These are phyloP conservation scores for Backusella tuberculispora DNA, from an alignment of 192 early-diverging fungal species.

Conservation along the genomic window DNA sequence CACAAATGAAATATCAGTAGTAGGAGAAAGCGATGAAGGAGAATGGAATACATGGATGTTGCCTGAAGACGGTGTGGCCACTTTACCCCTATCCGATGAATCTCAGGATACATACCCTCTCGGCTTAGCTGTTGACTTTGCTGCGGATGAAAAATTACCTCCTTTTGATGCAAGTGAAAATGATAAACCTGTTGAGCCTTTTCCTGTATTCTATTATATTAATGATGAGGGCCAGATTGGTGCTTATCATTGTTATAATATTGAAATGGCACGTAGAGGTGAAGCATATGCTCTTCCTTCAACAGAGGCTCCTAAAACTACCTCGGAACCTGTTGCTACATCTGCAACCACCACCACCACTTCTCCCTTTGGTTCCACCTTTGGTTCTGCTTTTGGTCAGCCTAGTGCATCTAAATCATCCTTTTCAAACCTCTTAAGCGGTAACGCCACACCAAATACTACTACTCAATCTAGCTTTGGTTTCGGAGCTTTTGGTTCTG, in stretches of 20 bases:
- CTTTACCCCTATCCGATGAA: slow-evolving; percentile 60
- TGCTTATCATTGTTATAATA: slow-evolving; percentile 71
- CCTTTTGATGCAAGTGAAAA: slow-evolving; percentile 57
- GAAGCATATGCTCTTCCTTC: slow-evolving; percentile 48
- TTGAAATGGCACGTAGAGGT: slow-evolving; percentile 48
- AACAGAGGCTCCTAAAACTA: not conserved
- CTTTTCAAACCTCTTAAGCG: not conserved
- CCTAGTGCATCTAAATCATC: not conserved
- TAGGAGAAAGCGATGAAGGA: slow-evolving; percentile 48
- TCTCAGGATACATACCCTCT: slow-evolving; percentile 69
- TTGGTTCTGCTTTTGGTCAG: not conserved
- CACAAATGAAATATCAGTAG: slow-evolving; percentile 51
- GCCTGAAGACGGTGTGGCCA: slow-evolving; percentile 55
- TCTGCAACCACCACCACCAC: not conserved
- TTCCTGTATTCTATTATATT: slow-evolving; percentile 75
- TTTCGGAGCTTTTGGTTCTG: slow-evolving; percentile 10
- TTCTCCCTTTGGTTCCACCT: not conserved
- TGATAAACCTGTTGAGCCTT: slow-evolving; percentile 52
- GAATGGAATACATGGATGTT: slow-evolving; percentile 74
- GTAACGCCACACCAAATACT: not conserved
- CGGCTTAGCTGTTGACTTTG: slow-evolving; percentile 78
- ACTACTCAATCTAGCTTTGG: not conserved
- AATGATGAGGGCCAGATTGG: slow-evolving; percentile 65
- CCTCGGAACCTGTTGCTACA: not conserved
- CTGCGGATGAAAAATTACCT: slow-evolving; percentile 56